Evolutionary conservation across 148 eudicot species (phyloP), one percentile per base, ranked within the genome.

Genomic region (Camellia granthamiana): DNA sequence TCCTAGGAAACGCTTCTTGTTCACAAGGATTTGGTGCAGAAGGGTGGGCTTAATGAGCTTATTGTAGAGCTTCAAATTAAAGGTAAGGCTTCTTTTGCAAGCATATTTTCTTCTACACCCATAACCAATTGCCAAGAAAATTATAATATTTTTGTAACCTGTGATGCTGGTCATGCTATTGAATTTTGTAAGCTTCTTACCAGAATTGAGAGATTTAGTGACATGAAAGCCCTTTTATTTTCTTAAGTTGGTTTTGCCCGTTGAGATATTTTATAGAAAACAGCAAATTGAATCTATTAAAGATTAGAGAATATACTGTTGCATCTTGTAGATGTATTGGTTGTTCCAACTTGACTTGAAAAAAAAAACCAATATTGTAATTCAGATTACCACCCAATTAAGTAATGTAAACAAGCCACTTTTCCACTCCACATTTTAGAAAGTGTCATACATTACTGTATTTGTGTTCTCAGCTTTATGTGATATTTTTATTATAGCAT

Each of bases 1-100:
- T 43, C 77, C 38, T 83, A 96, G 99, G 99, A 96, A 90, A 96
- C 99, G 10, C 92, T 96, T 80, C 95, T 96, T 82, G 92, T 96
- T 51, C 98, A 94, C 84, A 89, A 94, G 85, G 95, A 96, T 66
- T 82, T 96, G 78, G 82, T 82, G 49, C 82, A 88, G 81, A 85
- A 62, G 70, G 95, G 89, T 77, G 83, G 84, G 68, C 80, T 92
- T 16, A 77, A 86, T 58, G 95, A 89, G 44, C 88, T 96, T 69
- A 80, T 94, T 47, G 56, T 79, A 41, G 93, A 84, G 64, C 99
- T 96, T 71, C 91, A 84, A 88, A 83, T 81, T 19, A 89, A 94
- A 90, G 99, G 99, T 89, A 81, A 56, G 83, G 43, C 60, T 70
- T 80, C 16, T 44, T 69, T 9, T 67, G 73, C 52, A 7, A 72